Evolutionary conservation across 2,329 filamentous ascomycete genomes (phyloP).

Genomic region (Didymella pinodella): DNA sequence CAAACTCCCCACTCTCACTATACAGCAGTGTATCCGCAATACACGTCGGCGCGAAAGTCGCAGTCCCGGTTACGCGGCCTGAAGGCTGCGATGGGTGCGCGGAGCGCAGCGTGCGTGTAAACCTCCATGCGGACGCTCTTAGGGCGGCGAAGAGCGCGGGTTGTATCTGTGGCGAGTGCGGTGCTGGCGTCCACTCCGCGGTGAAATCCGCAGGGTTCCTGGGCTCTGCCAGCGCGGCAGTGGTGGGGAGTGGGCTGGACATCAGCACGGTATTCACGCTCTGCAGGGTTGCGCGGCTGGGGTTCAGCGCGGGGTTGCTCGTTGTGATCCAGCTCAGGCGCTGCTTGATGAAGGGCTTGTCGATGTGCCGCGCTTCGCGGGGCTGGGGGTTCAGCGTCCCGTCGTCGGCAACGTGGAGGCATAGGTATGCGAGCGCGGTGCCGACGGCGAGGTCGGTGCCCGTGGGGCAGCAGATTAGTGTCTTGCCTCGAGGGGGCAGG

Average conservation of each 20-base stretch:
- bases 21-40: constrained; percentile 69
- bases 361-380: constrained; percentile 53
- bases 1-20: constrained; percentile 71
- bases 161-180: constrained; percentile 10
- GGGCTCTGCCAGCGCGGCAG: background rate
- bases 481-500: constrained; percentile 54
- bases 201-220: background rate
- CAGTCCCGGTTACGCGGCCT: constrained; percentile 71
- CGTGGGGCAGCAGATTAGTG: constrained; percentile 71
- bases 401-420: constrained; percentile 72
- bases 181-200: background rate
- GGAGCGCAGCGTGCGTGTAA: constrained; percentile 66
- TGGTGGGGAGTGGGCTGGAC: constrained; percentile 33
- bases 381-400: constrained; percentile 53
- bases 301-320: constrained; percentile 79
- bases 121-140: constrained; percentile 60
- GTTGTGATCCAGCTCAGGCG: constrained; percentile 84
- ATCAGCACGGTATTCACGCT: constrained; percentile 92
- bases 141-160: background rate
- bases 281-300: constrained; percentile 83
- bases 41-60: constrained; percentile 56
- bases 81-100: constrained; percentile 67
- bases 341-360: constrained; percentile 79
- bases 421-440: constrained; percentile 76
- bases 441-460: constrained; percentile 85